Base-by-base conservation (phyloP, 768 basidiomycete genomes). In the Kwoniella botswanensis region DNA sequence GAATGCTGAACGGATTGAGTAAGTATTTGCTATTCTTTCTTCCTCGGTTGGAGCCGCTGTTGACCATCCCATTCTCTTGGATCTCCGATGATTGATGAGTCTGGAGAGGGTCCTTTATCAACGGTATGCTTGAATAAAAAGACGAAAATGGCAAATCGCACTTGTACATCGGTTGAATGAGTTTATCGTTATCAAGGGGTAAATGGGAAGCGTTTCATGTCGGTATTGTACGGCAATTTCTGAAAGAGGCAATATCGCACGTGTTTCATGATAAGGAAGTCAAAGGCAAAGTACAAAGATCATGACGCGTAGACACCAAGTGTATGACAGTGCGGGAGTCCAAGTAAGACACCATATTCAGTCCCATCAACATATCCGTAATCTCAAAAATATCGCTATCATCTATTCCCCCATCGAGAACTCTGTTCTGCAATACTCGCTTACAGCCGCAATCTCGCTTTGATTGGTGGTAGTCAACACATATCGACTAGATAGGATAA, bases 151-250 rank as follows among this genome's bases (percentile, higher is more conserved):
- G 57, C 15, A 58, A 58, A 58, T 17, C 15, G 7, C 41, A 12
- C 21, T 58, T 41, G 26, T 0, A 50, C 12, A 50, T 55, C n/a
- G 24, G 11, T 42, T 61, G 41, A 1, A 11, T 59, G 35, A 35
- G 57, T 29, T 43, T 61, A 61, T 61, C 59, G 59, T 61, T 61
- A 61, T 61, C 59, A 61, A 61, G 59, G 59, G 59, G 59, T 61
- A 61, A 61, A 21, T 26, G n/a, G n/a, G 15, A 22, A 11, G 18
- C 21, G 59, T 61, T 61, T 61, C 59, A 61, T 44, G 43, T 61
- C 57, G 57, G 26, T 13, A 56, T 59, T 61, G 46, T 10, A 15
- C 57, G n/a, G n/a, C 13, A 58, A 43, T 61, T 6, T n/a, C 59
- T 35, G 15, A 43, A 43, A 42, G 21, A 26, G 26, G 59, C 22